A percentile compares a stretch with the other conserved stretches of the same genome.
Evolutionary conservation across 495 filamentous ascomycete genomes (phyloP).

Genomic region (Pseudomonodictys pantanalensis): DNA sequence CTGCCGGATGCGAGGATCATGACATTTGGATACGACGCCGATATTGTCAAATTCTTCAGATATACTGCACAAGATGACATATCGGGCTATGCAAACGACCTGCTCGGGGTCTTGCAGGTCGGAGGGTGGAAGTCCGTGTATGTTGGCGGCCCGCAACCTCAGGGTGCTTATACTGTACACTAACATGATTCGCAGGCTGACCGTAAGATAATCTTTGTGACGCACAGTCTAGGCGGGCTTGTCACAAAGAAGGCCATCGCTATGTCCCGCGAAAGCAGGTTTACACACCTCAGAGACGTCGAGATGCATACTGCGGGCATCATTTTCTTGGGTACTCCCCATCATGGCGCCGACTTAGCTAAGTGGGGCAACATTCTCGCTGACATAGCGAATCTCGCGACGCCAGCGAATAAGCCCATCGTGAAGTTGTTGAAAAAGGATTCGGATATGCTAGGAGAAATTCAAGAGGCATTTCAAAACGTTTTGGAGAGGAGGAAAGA

Average conservation of each 20-base stretch:
- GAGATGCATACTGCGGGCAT: conserved; percentile 9
- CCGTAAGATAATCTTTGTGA: conserved; percentile 16
- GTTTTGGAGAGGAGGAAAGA: conserved; percentile 9
- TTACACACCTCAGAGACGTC: not conserved
- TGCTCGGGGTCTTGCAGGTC: conserved; percentile 4
- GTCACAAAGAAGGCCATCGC: not conserved
- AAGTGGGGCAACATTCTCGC: conserved; percentile 6
- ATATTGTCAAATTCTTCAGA: conserved; percentile 17
- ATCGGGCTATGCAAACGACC: conserved; percentile 4
- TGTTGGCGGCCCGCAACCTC: not conserved
- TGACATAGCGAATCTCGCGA: conserved; percentile 2
- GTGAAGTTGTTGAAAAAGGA: not conserved
- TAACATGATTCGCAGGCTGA: not conserved
- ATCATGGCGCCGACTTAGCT: conserved; percentile 12
- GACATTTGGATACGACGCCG: conserved; percentile 18
- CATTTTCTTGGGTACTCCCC: conserved; percentile 18
- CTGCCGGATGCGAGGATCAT: conserved; percentile 5
- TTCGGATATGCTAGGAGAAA: not conserved
- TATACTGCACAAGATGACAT: conserved; percentile 2
- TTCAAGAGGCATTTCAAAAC: conserved; percentile 14
- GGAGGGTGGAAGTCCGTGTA: not conserved
- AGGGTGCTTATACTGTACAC: not conserved
- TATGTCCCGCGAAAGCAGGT: conserved; percentile 4
- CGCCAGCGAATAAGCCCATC: not conserved
- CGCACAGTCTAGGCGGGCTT: not conserved